These are phyloP conservation scores for Kluyveromyces wickerhamii DNA, from an alignment of 805 yeast genomes.

Conservation along the genomic window DNA sequence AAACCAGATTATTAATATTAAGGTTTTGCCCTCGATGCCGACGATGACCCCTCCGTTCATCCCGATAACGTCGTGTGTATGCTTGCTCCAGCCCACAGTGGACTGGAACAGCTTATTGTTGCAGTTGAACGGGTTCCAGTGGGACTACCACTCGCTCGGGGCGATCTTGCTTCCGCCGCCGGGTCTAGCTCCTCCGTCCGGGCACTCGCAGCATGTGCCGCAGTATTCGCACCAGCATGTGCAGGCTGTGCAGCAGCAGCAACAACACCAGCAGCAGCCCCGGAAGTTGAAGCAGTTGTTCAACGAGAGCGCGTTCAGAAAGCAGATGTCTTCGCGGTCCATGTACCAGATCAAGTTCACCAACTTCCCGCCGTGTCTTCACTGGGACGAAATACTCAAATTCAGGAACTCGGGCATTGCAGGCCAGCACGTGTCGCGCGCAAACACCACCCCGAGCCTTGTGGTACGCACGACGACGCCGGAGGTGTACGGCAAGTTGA, in stretches of 20 bases:
- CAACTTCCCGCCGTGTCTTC: conserved; percentile 29
- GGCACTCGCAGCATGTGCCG: conserved; percentile 1
- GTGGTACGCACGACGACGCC: conserved; percentile 17
- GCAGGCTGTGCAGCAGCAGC: conserved; percentile 4
- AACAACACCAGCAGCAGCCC: conserved; percentile 8
- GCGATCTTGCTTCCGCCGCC: conserved; percentile 21
- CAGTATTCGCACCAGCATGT: conserved; percentile 1
- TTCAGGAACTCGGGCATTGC: conserved; percentile 3
- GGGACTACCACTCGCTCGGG: conserved; percentile 26
- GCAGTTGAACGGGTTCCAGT: conserved; percentile 24
- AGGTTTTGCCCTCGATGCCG: conserved; percentile 26
- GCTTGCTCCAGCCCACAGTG: conserved; percentile 16
- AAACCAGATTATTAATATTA: conserved; percentile 23
- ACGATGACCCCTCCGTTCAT: conserved; percentile 27
- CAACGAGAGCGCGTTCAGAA: conserved; percentile 27
- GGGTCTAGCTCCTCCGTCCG: conserved; percentile 1
- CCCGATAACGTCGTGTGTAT: conserved; percentile 27
- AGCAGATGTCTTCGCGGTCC: conserved; percentile 29
- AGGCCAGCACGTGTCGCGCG: conserved; percentile 4
- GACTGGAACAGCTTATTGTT: conserved; percentile 20
- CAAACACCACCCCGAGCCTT: conserved; percentile 2
- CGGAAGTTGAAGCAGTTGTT: conserved; percentile 25
- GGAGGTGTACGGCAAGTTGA: conserved; percentile 23
- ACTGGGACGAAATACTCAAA: conserved; percentile 14
- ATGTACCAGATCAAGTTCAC: conserved; percentile 27